Evolutionary conservation across 2,329 filamentous ascomycete species (phyloP).

Genomic region (Aschersonia sp.): DNA sequence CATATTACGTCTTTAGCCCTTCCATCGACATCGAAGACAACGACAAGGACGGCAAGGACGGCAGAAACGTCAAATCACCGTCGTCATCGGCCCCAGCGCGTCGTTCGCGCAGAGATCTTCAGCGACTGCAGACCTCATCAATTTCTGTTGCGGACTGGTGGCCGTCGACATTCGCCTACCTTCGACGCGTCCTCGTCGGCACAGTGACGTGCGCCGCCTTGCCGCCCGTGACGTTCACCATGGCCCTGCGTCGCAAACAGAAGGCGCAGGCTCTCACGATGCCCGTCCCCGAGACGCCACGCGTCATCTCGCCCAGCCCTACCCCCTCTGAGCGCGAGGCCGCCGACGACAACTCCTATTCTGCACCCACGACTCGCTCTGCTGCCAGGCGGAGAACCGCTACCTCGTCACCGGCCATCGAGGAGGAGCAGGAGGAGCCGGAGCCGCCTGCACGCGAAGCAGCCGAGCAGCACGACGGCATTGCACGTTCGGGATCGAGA

Average conservation of each 20-base stretch:
- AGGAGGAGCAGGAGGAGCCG: slow-evolving; percentile 33
- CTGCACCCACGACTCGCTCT: slow-evolving; percentile 64
- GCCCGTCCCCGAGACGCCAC: slow-evolving; percentile 58
- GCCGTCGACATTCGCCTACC: slow-evolving; percentile 30
- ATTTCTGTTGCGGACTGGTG: slow-evolving; percentile 20
- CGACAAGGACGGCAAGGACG: not conserved
- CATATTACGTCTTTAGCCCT: slow-evolving; percentile 4
- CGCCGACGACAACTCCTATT: slow-evolving; percentile 28
- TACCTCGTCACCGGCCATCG: slow-evolving; percentile 42
- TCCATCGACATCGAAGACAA: slow-evolving; percentile 9
- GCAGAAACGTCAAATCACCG: not conserved
- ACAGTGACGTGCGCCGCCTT: slow-evolving; percentile 40
- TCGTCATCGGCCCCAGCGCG: slow-evolving; percentile 11
- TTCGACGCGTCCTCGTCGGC: slow-evolving; percentile 39
- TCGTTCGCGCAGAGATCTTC: slow-evolving; percentile 34
- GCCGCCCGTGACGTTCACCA: slow-evolving; percentile 41
- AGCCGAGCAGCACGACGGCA: too few relatives aligned
- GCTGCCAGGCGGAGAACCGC: slow-evolving; percentile 40
- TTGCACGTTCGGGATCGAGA: too few relatives aligned
- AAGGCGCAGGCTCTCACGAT: slow-evolving; percentile 9
- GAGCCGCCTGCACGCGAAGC: slow-evolving; percentile 19
- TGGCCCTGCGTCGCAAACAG: slow-evolving; percentile 33
- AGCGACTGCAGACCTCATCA: slow-evolving; percentile 17
- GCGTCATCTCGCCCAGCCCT: slow-evolving; percentile 81
- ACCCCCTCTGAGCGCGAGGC: slow-evolving; percentile 27